These are phyloP conservation scores for Erysiphe pulchra DNA, from an alignment of 2,329 filamentous ascomycete genomes.

Conservation along the genomic window DNA sequence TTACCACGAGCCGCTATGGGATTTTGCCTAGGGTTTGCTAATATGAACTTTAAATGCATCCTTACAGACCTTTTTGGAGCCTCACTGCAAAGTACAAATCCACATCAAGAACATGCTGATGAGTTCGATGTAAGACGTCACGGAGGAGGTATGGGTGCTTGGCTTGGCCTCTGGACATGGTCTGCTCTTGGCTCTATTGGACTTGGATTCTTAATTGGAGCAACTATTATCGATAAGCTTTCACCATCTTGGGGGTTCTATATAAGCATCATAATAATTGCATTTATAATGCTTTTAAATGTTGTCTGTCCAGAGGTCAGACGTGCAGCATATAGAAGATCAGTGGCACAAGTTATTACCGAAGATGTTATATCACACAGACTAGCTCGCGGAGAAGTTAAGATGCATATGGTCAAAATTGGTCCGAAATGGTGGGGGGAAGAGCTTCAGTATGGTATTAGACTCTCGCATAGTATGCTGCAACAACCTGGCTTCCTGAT, in stretches of 20 bases:
- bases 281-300: constrained; percentile 39
- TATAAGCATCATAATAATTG: constrained; percentile 40
- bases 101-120: constrained; percentile 46
- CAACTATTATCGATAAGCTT: constrained; percentile 36
- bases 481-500: constrained; percentile 49
- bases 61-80: constrained; percentile 54
- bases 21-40: constrained; percentile 43
- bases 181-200: constrained; percentile 48
- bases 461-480: constrained; percentile 43
- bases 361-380: constrained; percentile 26
- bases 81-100: constrained; percentile 44
- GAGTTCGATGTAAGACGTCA: constrained; percentile 43
- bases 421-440: constrained; percentile 56
- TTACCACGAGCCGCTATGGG: constrained; percentile 40
- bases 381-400: constrained; percentile 47
- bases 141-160: constrained; percentile 56
- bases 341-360: constrained; percentile 35
- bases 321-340: constrained; percentile 39
- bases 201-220: constrained; percentile 46
- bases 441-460: constrained; percentile 44
- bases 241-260: constrained; percentile 55
- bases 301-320: constrained; percentile 47
- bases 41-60: constrained; percentile 50
- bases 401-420: constrained; percentile 45
- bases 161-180: constrained; percentile 57